phyloP scores from a whole-genome alignment of 129 eudicot species.

The Chrysanthemum makinoi region DNA sequence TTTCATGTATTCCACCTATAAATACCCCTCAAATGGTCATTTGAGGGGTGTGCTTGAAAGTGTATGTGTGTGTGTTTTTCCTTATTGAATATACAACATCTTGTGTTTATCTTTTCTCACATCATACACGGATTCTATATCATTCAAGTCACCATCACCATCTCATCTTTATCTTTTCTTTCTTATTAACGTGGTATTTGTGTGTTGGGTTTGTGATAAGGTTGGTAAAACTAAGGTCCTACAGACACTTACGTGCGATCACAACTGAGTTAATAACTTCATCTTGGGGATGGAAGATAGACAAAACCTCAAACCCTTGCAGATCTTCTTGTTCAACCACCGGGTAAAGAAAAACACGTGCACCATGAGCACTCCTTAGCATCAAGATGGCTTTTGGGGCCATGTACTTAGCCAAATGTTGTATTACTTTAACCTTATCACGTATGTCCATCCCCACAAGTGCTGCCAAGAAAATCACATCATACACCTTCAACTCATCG shows the following conservation, averaged over 20 bases:
- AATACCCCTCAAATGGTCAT: no score
- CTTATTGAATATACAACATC: no score
- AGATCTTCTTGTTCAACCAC: conserved; percentile 71
- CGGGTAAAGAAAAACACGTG: conserved; percentile 84
- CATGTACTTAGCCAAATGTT: conserved; percentile 67
- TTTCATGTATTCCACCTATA: no score
- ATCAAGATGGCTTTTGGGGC: conserved; percentile 66
- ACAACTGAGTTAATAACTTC: conserved; percentile 89
- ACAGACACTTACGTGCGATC: conserved; percentile 64
- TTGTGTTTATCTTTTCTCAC: no score
- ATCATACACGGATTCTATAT: no score
- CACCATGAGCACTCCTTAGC: conserved; percentile 93
- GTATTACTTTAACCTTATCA: conserved; percentile 55
- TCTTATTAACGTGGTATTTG: no score
- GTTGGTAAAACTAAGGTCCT: no score
- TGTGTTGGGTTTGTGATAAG: no score
- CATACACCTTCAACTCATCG: conserved; percentile 47
- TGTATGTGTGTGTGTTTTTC: no score
- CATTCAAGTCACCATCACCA: no score
- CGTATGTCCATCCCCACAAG: conserved; percentile 81
- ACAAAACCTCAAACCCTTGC: conserved; percentile 76
- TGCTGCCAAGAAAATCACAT: conserved; percentile 84
- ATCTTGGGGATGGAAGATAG: conserved; percentile 79
- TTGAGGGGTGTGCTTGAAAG: no score
- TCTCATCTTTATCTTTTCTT: no score